Conservation (phyloP, 140 eudicot genomes). For the Stevia rebaudiana region DNA sequence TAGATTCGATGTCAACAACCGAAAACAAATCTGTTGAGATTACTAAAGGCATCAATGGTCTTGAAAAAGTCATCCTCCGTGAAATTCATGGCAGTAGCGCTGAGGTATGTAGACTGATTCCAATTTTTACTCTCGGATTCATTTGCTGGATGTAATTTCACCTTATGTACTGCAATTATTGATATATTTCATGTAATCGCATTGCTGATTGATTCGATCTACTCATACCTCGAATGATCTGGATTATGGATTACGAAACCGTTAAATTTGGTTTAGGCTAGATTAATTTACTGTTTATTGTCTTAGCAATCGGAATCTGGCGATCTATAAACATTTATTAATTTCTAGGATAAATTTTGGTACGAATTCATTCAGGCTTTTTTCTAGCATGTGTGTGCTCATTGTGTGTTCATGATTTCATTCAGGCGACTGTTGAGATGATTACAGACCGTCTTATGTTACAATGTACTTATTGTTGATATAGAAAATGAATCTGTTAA, state of each 20-base stretch:
- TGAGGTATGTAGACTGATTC: constrained; percentile 43
- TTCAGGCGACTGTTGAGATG: constrained; percentile 1
- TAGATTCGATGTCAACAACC: constrained; percentile 30
- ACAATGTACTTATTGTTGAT: not conserved
- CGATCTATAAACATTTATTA: not conserved
- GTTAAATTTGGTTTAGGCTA: not conserved
- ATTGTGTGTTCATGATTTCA: not conserved
- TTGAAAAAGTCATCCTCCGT: constrained; percentile 71
- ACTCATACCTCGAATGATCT: constrained; percentile 7
- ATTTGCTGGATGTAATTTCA: not conserved
- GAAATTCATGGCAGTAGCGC: constrained; percentile 61
- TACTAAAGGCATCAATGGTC: constrained; percentile 70
- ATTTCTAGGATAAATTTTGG: not conserved
- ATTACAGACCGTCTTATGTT: constrained; percentile 3
- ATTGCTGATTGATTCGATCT: constrained; percentile 22
- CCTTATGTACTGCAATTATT: not conserved
- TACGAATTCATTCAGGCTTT: not conserved
- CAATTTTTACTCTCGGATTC: not conserved
- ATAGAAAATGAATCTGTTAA: constrained; percentile 8
- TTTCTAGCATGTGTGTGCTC: constrained; percentile 12
- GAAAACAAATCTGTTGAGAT: constrained; percentile 42
- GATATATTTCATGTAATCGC: not conserved
- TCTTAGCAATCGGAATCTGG: constrained; percentile 2
- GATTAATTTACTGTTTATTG: not conserved
- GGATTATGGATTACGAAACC: constrained; percentile 5